These are phyloP conservation scores for Colletotrichum abscissum DNA, from an alignment of 2,329 filamentous ascomycete species.

Conservation along the genomic window DNA sequence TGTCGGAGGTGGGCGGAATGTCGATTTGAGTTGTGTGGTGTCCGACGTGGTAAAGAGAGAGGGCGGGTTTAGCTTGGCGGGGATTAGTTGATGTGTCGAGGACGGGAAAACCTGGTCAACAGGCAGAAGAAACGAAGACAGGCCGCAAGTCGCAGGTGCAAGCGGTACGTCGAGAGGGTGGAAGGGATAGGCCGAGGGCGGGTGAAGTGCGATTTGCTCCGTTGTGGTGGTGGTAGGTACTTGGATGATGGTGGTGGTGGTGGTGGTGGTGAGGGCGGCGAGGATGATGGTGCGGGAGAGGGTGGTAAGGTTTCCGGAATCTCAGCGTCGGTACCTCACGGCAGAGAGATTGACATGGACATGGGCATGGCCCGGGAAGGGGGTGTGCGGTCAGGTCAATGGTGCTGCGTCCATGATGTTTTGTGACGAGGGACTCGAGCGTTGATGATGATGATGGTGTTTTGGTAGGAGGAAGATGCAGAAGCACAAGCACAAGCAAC, in stretches of 20 bases:
- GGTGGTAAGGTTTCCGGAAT: not conserved
- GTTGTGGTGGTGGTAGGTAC: not conserved
- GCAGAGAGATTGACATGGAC: constrained; percentile 16
- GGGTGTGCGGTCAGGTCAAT: constrained; percentile 14
- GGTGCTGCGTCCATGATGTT: constrained; percentile 11
- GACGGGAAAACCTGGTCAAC: constrained; percentile 32
- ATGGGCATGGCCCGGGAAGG: constrained; percentile 14
- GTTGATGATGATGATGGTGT: constrained; percentile 13
- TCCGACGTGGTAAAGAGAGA: constrained; percentile 3
- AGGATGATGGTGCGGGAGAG: not conserved
- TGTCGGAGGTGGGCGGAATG: constrained; percentile 11
- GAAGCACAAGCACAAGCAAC: not conserved
- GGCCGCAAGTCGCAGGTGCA: not conserved
- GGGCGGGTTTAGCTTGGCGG: constrained; percentile 20
- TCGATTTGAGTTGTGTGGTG: not conserved
- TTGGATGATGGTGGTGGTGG: not conserved
- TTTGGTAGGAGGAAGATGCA: not conserved
- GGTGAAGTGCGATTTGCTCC: not conserved
- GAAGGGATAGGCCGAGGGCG: not conserved
- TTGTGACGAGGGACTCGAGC: constrained; percentile 15
- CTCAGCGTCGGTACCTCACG: not conserved
- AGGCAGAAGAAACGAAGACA: constrained; percentile 34
- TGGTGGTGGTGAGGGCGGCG: not conserved
- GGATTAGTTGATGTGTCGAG: constrained; percentile 5
- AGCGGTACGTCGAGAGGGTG: not conserved